A percentile compares a stretch with the other conserved stretches of the same genome.
These are phyloP conservation scores for Periconia sp. DNA, from an alignment of 2,329 filamentous ascomycete species.

Conservation along the genomic window DNA sequence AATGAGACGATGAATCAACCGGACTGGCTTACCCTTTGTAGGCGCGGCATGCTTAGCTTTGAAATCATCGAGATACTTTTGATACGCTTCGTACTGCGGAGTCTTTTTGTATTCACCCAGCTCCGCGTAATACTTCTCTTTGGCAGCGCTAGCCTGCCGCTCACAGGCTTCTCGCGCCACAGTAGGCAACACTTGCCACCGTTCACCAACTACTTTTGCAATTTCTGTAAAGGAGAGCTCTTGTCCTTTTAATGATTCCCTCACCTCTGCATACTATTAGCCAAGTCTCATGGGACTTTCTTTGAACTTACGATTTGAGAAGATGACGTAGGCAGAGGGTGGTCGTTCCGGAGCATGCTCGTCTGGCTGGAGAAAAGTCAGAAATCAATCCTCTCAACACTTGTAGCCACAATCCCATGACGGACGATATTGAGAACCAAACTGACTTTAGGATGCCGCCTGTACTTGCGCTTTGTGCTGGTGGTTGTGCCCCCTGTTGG, in stretches of 20 bases:
- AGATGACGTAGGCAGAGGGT: slow-evolving; percentile 83
- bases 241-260: slow-evolving; percentile 77
- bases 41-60: slow-evolving; percentile 68
- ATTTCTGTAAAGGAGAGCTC: slow-evolving; percentile 83
- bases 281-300: not conserved
- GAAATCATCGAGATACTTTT: slow-evolving; percentile 77
- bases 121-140: slow-evolving; percentile 78
- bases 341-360: slow-evolving; percentile 81
- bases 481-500: slow-evolving; percentile 41
- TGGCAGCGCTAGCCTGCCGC: slow-evolving; percentile 72
- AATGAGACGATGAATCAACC: not conserved
- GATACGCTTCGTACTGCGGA: slow-evolving; percentile 69
- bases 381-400: slow-evolving; percentile 10
- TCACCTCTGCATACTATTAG: slow-evolving; percentile 63
- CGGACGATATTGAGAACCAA: not conserved
- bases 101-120: slow-evolving; percentile 81
- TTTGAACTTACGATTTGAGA: slow-evolving; percentile 74
- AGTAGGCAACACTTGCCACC: slow-evolving; percentile 75
- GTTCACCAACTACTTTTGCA: slow-evolving; percentile 80
- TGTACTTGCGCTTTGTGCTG: slow-evolving; percentile 72
- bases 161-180: slow-evolving; percentile 75
- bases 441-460: slow-evolving; percentile 75
- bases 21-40: slow-evolving; percentile 38
- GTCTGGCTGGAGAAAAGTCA: slow-evolving; percentile 64
- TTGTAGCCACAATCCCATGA: not conserved